Evolutionary conservation across 2,329 filamentous ascomycete genomes (phyloP).

Genomic region (Chrysosphaeria jannelii): DNA sequence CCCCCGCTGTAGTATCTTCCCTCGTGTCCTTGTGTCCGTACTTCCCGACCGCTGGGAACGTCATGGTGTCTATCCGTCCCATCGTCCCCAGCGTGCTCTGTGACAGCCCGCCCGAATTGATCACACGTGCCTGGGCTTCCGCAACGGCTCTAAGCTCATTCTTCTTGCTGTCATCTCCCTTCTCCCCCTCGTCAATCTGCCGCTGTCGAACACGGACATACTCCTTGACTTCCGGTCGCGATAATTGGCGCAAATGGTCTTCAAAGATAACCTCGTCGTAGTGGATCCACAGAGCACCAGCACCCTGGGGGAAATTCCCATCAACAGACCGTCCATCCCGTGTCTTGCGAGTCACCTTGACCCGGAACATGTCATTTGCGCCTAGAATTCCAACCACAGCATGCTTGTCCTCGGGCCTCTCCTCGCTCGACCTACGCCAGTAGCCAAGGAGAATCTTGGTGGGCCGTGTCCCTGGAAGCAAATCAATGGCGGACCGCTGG

Average conservation of each 20-base stretch:
- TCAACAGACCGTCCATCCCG: conserved; percentile 25
- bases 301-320: conserved; percentile 28
- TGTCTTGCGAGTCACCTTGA: conserved; percentile 28
- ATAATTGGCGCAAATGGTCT: conserved; percentile 19
- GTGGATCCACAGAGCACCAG: conserved; percentile 29
- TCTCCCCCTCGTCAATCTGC: conserved; percentile 24
- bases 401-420: conserved; percentile 19
- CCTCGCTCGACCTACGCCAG: conserved; percentile 23
- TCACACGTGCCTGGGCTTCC: conserved; percentile 13
- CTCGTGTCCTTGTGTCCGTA: too few relatives aligned
- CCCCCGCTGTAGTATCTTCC: too few relatives aligned
- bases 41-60: too few relatives aligned
- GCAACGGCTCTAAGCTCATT: conserved; percentile 22
- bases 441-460: conserved; percentile 26
- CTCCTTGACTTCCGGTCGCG: conserved; percentile 27
- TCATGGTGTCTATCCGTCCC: conserved; percentile 4
- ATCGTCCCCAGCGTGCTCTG: conserved; percentile 5
- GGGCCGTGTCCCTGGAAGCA: conserved; percentile 20
- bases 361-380: conserved; percentile 31
- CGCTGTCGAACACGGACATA: conserved; percentile 29
- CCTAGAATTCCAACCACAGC: conserved; percentile 32
- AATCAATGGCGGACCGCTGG: conserved; percentile 9
- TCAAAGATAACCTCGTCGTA: conserved; percentile 31
- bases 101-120: conserved; percentile 4
- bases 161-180: conserved; percentile 13